These are phyloP conservation scores for Suillus lakei DNA, from an alignment of 768 basidiomycete species.

Conservation along the genomic window DNA sequence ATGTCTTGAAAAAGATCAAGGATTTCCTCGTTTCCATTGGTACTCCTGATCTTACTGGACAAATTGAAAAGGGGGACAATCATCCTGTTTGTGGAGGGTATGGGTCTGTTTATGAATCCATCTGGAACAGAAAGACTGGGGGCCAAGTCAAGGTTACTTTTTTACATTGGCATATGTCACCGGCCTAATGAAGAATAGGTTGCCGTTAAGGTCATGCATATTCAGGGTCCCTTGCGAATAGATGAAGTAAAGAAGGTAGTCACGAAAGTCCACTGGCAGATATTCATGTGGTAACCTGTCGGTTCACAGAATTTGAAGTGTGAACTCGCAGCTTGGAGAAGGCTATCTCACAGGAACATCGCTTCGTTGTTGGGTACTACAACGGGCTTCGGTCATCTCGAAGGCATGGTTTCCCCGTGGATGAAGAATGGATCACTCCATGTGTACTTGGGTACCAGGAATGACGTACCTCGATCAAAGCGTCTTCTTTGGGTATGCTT, in stretches of 20 bases:
- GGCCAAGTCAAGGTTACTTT: background rate
- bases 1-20: background rate
- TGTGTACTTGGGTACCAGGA: background rate
- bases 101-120: background rate
- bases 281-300: background rate
- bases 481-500: background rate
- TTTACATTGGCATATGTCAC: background rate
- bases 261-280: background rate
- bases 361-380: background rate
- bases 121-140: background rate
- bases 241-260: background rate
- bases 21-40: background rate
- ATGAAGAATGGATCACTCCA: conserved; percentile 2
- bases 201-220: background rate
- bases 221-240: too few species aligned
- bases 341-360: background rate
- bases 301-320: background rate
- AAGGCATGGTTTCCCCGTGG: conserved; percentile 2
- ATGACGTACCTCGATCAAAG: background rate
- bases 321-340: conserved; percentile 3
- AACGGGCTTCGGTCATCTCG: background rate
- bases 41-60: background rate
- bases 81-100: background rate
- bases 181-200: background rate
- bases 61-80: background rate